phyloP scores from a whole-genome alignment of 75 land plant genomes.

The Cryptomeria japonica region DNA sequence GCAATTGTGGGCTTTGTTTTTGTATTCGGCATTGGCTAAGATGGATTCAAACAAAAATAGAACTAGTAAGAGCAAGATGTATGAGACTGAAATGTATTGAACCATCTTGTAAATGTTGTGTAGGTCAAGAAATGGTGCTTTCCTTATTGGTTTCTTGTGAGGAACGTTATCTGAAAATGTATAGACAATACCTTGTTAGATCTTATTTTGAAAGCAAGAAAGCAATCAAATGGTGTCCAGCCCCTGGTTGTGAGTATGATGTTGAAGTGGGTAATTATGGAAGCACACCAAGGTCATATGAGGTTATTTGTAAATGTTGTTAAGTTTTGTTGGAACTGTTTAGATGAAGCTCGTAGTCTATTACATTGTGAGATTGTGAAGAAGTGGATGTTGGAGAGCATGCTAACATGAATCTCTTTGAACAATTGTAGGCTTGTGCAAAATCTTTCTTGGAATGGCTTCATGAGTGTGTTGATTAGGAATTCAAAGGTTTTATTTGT shows the following conservation, averaged over 20 bases:
- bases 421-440: constrained; percentile 21
- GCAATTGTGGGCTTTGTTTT: not conserved
- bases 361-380: constrained; percentile 40
- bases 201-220: not conserved
- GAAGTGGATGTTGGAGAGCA: constrained; percentile 19
- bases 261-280: constrained; percentile 26
- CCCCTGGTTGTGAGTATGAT: constrained; percentile 46
- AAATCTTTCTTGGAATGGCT: constrained; percentile 37
- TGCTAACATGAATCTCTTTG: not conserved
- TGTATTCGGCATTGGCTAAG: not conserved
- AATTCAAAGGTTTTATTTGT: constrained; percentile 23
- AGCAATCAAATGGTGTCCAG: constrained; percentile 40
- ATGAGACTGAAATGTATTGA: not conserved
- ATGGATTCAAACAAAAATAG: not conserved
- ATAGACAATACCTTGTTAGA: not conserved
- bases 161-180: not conserved
- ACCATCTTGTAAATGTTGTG: not conserved
- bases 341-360: constrained; percentile 42
- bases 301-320: constrained; percentile 37
- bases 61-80: not conserved
- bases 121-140: not conserved
- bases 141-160: not conserved
- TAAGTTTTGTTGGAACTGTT: constrained; percentile 47
- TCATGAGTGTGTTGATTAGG: constrained; percentile 40
- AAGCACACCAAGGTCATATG: not conserved